These are phyloP conservation scores for Stentor roeselii DNA, from an alignment of 73 alveolate genomes.

Conservation along the genomic window DNA sequence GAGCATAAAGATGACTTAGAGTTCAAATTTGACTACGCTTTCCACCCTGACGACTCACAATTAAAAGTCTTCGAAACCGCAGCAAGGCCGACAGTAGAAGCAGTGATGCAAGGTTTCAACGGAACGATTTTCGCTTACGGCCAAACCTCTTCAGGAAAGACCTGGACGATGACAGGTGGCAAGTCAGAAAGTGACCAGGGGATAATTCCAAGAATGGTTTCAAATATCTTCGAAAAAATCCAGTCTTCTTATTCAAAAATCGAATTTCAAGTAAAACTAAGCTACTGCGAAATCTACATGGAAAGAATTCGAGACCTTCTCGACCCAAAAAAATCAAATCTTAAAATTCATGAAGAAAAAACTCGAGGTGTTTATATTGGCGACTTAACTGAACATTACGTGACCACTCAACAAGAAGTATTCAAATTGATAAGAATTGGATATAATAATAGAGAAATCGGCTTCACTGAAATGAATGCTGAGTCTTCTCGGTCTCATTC, in stretches of 20 bases:
- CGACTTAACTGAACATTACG: constrained; percentile 75
- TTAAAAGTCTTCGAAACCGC: too few relatives aligned
- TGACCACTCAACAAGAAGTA: constrained; percentile 65
- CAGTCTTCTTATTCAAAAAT: constrained; percentile 67
- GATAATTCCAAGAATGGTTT: constrained; percentile 83
- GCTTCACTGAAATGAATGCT: constrained; percentile 84
- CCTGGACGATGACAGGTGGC: too few relatives aligned
- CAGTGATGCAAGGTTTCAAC: too few relatives aligned
- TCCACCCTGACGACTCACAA: too few relatives aligned
- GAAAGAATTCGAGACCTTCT: constrained; percentile 86
- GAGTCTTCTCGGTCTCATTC: constrained; percentile 86
- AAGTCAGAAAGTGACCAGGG: too few relatives aligned
- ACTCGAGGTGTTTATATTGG: constrained; percentile 82
- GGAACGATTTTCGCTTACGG: too few relatives aligned
- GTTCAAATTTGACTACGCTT: too few relatives aligned
- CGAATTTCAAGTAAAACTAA: constrained; percentile 81
- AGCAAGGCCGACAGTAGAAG: too few relatives aligned
- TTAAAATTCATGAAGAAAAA: constrained; percentile 80
- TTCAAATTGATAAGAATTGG: constrained; percentile 76
- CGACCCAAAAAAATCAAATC: constrained; percentile 67
- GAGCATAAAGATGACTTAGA: too few relatives aligned
- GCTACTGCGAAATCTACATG: constrained; percentile 81
- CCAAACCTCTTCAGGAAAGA: too few relatives aligned
- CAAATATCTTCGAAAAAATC: constrained; percentile 76
- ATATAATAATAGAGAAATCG: constrained; percentile 71